Conservation (phyloP, 257 asterid species). For the Cinchona pubescens region DNA sequence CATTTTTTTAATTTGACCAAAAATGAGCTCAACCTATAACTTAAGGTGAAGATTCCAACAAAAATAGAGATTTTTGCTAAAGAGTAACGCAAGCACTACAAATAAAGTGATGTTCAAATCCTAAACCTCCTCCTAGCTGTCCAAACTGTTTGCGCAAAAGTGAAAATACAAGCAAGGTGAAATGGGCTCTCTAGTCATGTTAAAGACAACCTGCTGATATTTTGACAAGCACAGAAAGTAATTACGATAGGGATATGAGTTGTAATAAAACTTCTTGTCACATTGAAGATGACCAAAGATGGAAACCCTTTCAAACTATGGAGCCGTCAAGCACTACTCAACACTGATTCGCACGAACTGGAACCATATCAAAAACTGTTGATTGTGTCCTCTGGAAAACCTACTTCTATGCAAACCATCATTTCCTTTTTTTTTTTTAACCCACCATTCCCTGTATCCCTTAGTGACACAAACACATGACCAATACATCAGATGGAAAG, state of each 20-base stretch:
- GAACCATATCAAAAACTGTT: neutral
- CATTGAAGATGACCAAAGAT: neutral
- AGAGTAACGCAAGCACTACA: neutral
- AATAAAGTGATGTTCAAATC: no score
- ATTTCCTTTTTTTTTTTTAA: no score
- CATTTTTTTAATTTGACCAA: neutral
- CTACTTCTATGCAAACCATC: neutral
- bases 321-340: neutral
- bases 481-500: no score
- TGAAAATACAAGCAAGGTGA: neutral
- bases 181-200: neutral
- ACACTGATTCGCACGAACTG: neutral
- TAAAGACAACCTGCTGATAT: neutral
- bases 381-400: neutral
- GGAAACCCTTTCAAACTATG: neutral
- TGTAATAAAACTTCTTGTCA: no score
- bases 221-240: neutral
- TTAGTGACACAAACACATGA: no score
- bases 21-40: neutral
- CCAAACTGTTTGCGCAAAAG: neutral
- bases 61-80: neutral
- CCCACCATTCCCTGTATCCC: no score
- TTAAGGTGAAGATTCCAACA: neutral
- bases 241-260: neutral
- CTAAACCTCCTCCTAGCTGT: neutral